Conservation (phyloP, 306 rosid species). For the Ormosia semicastrata region DNA sequence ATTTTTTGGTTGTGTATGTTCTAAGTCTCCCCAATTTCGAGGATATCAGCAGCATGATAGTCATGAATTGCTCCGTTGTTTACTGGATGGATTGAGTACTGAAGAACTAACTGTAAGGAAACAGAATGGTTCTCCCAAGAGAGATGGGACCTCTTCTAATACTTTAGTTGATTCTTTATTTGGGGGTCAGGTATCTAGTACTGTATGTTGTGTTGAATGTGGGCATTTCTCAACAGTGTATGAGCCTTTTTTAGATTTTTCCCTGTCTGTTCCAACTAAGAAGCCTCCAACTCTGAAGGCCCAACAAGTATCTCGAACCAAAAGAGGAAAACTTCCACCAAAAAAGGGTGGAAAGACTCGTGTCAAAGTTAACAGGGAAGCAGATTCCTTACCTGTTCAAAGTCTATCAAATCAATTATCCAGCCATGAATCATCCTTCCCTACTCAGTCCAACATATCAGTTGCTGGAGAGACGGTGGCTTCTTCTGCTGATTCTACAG, state of each 20-base stretch:
- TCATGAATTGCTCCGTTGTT: conserved; percentile 85
- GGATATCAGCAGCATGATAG: conserved; percentile 97
- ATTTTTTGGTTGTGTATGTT: conserved; percentile 71
- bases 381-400: conserved; percentile 37
- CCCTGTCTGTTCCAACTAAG: conserved; percentile 88
- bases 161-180: conserved; percentile 76
- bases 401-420: conserved; percentile 42
- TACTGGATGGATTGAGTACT: conserved; percentile 77
- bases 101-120: conserved; percentile 73
- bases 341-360: conserved; percentile 65
- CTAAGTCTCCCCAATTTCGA: conserved; percentile 88
- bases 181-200: conserved; percentile 91
- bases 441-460: conserved; percentile 32
- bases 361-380: conserved; percentile 50
- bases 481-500: conserved; percentile 36
- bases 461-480: conserved; percentile 33
- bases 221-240: conserved; percentile 85
- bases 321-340: conserved; percentile 67
- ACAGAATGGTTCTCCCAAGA: conserved; percentile 46
- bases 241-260: conserved; percentile 90
- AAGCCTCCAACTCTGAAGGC: conserved; percentile 63
- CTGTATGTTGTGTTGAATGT: conserved; percentile 77
- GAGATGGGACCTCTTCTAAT: conserved; percentile 45
- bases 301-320: conserved; percentile 52
- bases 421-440: conserved; percentile 43